Evolutionary conservation across 805 yeast genomes (phyloP).

Genomic region (Saccharomycopsis sp.): DNA sequence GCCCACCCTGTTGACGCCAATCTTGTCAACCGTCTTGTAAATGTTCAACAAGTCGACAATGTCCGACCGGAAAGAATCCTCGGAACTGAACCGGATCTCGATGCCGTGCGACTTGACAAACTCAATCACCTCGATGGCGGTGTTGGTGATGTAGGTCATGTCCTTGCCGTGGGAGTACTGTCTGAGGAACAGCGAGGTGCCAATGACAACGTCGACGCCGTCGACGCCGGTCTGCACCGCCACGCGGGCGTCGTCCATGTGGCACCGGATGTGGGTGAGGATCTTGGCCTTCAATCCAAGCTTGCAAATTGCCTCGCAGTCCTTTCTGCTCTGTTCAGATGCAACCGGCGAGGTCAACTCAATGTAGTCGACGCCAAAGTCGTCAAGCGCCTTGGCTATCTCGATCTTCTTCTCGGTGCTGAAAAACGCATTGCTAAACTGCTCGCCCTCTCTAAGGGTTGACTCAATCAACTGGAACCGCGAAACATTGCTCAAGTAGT

Average conservation of each 20-base stretch:
- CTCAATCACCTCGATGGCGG: conserved; percentile 94
- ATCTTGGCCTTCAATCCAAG: conserved; percentile 93
- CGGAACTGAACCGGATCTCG: conserved; percentile 93
- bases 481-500: conserved; percentile 80
- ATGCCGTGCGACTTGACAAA: conserved; percentile 94
- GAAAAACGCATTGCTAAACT: conserved; percentile 95
- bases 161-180: conserved; percentile 97
- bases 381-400: conserved; percentile 94
- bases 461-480: conserved; percentile 90
- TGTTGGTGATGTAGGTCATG: conserved; percentile 93
- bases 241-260: conserved; percentile 96
- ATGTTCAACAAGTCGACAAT: conserved; percentile 91
- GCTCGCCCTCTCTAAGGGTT: conserved; percentile 97
- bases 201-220: conserved; percentile 97
- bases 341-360: conserved; percentile 98
- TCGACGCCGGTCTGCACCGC: conserved; percentile 99
- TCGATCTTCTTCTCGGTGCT: conserved; percentile 90
- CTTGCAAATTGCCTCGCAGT: conserved; percentile 98
- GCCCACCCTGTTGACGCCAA: conserved; percentile 98
- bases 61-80: conserved; percentile 95
- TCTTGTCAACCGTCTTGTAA: conserved; percentile 91
- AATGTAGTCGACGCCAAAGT: conserved; percentile 96
- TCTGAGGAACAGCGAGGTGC: conserved; percentile 91
- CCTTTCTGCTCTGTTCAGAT: conserved; percentile 82
- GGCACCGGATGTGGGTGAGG: conserved; percentile 94